Conservation (phyloP, 169 alveolate species). For the Haemoproteus tartakovskyi region DNA sequence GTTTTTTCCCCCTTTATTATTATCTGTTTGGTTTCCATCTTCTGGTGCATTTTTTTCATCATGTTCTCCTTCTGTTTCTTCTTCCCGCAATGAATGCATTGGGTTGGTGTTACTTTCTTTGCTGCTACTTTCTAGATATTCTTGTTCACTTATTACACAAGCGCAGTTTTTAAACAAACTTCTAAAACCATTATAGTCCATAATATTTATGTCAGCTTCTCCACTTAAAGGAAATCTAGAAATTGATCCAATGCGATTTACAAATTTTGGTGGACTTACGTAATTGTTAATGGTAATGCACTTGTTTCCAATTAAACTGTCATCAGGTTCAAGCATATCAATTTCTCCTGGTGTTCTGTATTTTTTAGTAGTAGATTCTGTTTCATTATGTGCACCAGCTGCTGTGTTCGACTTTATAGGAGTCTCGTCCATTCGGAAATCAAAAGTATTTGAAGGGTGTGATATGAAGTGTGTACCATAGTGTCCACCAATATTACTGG, state of each 20-base stretch:
- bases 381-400: slow-evolving; percentile 31
- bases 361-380: slow-evolving; percentile 31
- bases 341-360: slow-evolving; percentile 63
- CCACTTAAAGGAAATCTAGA: slow-evolving; percentile 57
- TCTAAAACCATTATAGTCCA: slow-evolving; percentile 48
- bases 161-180: slow-evolving; percentile 38
- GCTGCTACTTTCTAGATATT: slow-evolving; percentile 45
- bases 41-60: too few relatives aligned
- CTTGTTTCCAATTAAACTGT: slow-evolving; percentile 61
- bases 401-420: slow-evolving; percentile 50
- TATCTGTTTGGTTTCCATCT: too few relatives aligned
- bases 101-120: slow-evolving; percentile 8
- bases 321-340: slow-evolving; percentile 64
- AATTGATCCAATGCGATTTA: slow-evolving; percentile 12
- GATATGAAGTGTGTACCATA: too few relatives aligned
- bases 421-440: slow-evolving; percentile 40
- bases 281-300: slow-evolving; percentile 62
- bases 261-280: slow-evolving; percentile 62
- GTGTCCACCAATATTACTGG: too few relatives aligned
- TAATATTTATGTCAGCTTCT: slow-evolving; percentile 18
- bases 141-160: slow-evolving; percentile 57
- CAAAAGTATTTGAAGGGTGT: too few relatives aligned
- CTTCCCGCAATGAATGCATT: slow-evolving; percentile 2
- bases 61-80: slow-evolving; percentile 6
- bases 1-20: too few relatives aligned